Percentiles rank a stretch among this genome's conserved stretches.
phyloP scores from a whole-genome alignment of 257 asterid genomes.

The Rhazya stricta region DNA sequence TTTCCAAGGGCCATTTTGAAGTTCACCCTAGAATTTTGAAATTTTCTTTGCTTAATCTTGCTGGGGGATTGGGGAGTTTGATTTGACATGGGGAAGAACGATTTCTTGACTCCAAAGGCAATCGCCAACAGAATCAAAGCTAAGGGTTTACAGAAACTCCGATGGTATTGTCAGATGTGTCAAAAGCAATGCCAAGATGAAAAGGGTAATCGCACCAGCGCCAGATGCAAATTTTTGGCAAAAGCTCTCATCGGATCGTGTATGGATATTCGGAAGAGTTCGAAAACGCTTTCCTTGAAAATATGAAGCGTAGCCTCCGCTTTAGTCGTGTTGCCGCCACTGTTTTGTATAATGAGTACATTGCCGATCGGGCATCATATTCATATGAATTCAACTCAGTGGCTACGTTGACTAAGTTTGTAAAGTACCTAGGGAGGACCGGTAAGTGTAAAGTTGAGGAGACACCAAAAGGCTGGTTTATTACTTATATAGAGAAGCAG shows the following conservation, averaged over 20 bases:
- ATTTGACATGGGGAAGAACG: conserved; percentile 68
- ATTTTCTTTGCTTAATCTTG: neutral
- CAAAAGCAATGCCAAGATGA: conserved; percentile 94
- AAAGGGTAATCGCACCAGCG: conserved; percentile 96
- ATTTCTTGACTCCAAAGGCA: conserved; percentile 85
- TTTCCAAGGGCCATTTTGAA: too few relatives aligned
- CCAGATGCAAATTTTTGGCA: conserved; percentile 89
- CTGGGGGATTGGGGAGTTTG: neutral
- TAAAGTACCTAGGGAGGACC: conserved; percentile 67
- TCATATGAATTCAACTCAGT: conserved; percentile 85
- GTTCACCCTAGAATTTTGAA: too few relatives aligned
- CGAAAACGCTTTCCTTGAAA: conserved; percentile 62
- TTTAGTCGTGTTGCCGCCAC: conserved; percentile 91
- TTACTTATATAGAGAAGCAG: conserved; percentile 82
- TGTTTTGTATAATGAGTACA: conserved; percentile 88
- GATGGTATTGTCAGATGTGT: conserved; percentile 98
- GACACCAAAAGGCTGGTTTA: conserved; percentile 93
- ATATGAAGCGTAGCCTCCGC: conserved; percentile 84
- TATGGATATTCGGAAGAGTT: conserved; percentile 82
- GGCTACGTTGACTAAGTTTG: conserved; percentile 89
- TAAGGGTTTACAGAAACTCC: conserved; percentile 77
- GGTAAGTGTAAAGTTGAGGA: conserved; percentile 93
- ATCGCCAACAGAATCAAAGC: conserved; percentile 84
- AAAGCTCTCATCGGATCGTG: conserved; percentile 63
- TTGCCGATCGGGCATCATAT: conserved; percentile 76